Base-by-base conservation (phyloP, 805 yeast genomes). In the Lachancea cidri region DNA sequence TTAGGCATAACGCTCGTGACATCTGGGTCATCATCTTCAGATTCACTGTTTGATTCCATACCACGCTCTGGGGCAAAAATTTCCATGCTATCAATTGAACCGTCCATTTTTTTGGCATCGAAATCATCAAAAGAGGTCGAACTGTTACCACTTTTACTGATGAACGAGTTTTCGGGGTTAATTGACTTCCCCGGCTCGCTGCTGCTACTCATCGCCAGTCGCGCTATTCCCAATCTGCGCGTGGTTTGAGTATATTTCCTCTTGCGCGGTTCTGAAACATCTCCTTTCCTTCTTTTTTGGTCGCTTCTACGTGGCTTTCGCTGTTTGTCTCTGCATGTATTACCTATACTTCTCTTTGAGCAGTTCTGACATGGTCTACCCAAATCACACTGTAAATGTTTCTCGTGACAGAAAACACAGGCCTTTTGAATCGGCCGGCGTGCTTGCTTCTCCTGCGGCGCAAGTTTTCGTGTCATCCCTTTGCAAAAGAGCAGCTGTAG, bases 331-430 rank as follows among this genome's bases (percentile, higher is more conserved):
- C 63, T 65, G 57, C 93, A 83, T 9, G 67, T 52, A 40, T 68
- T 73, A 1, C 66, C 72, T n/a, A 77, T 57, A 17, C 77, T 76
- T 42, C 89, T 61, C 55, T 82, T 83, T 16, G 70, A 52, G 61
- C 93, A 83, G 55, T 83, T 83, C 48, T 71, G 71, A 52, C 91
- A 83, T 0, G 93, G 91, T 43, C 93, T 64, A 19, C 72, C 68
- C 9, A 43, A 45, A 46, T 83, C 84, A 58, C 91, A 83, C 50
- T 83, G 89, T 11, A 83, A 67, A 52, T 83, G 93, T 48, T 83
- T 83, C 18, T 71, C 62, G 54, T 83, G 87, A 58, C 91, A 83
- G 55, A 81, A 81, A 15, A 70, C 70, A 54, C 93, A 83, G 1
- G 91, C 93, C 35, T 82, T 70, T 6, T 76, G 64, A 2, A 83